Evolutionary conservation across 768 basidiomycete species (phyloP).

Genomic region (Grammothele lineata): DNA sequence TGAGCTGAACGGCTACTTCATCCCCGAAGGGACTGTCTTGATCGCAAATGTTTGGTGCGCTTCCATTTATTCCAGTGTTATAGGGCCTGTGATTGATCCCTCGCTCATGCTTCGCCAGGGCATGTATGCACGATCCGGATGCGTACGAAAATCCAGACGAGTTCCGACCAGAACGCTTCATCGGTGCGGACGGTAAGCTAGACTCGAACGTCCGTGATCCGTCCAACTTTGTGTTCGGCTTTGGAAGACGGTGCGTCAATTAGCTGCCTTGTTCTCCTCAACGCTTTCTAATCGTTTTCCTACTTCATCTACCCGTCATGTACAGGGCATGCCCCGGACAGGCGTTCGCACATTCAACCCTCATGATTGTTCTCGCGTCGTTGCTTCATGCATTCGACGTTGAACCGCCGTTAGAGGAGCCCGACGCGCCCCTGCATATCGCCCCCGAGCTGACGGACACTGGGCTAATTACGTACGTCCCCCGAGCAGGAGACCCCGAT

Average conservation of each 20-base stretch:
- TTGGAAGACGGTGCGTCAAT: conserved; percentile 16
- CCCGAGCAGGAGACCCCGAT: no score
- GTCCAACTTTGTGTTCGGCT: conserved; percentile 16
- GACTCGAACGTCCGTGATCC: background rate
- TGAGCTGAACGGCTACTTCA: background rate
- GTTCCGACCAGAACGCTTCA: conserved; percentile 6
- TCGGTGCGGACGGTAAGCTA: background rate
- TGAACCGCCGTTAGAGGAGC: conserved; percentile 1
- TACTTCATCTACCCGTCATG: background rate
- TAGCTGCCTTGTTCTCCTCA: background rate
- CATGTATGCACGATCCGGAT: conserved; percentile 5
- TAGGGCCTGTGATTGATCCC: background rate
- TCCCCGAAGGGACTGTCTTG: background rate
- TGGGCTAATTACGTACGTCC: conserved; percentile 3
- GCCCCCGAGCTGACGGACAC: background rate
- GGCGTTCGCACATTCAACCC: background rate
- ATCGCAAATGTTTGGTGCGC: conserved; percentile 13
- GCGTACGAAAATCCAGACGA: conserved; percentile 1
- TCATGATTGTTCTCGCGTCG: conserved; percentile 9
- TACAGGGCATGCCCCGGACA: conserved; percentile 14
- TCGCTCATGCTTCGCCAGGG: background rate
- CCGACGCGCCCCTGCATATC: conserved; percentile 1
- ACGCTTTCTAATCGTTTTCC: no score
- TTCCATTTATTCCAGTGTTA: background rate
- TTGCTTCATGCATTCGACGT: conserved; percentile 8